phyloP scores from a whole-genome alignment of 768 basidiomycete genomes.

The Mycena chlorophos region DNA sequence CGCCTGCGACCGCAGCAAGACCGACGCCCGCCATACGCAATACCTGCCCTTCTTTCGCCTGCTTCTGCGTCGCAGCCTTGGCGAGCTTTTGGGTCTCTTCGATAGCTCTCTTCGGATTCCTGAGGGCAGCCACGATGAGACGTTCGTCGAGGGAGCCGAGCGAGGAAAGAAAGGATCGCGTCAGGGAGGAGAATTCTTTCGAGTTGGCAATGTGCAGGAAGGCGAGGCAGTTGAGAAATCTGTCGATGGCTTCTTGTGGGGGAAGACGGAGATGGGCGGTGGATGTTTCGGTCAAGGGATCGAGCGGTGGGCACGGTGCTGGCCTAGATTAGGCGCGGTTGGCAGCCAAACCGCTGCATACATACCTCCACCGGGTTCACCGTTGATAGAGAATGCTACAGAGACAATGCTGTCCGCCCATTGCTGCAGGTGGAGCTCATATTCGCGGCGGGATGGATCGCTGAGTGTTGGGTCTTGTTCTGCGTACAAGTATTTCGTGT shows the following conservation, averaged over 20 bases:
- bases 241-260: constrained; percentile 34
- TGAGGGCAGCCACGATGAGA: constrained; percentile 45
- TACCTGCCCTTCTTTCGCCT: constrained; percentile 42
- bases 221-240: constrained; percentile 51
- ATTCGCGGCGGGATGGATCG: constrained; percentile 26
- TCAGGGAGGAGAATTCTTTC: constrained; percentile 52
- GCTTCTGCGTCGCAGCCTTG: constrained; percentile 38
- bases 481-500: constrained; percentile 43
- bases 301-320: constrained; percentile 46
- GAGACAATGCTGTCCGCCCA: constrained; percentile 49
- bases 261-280: constrained; percentile 43
- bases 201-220: constrained; percentile 50
- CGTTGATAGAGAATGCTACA: constrained; percentile 47
- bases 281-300: constrained; percentile 47
- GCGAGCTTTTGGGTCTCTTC: constrained; percentile 45
- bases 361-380: constrained; percentile 41
- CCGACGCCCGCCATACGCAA: constrained; percentile 51
- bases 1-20: constrained; percentile 54
- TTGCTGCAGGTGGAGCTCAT: constrained; percentile 36
- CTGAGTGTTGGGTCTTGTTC: constrained; percentile 31
- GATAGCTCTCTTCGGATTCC: constrained; percentile 48
- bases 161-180: constrained; percentile 45
- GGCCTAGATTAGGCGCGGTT: constrained; percentile 27
- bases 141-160: constrained; percentile 46
- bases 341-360: neutral